Percentiles rank a stretch among this genome's conserved stretches.
phyloP scores from a whole-genome alignment of 2,329 filamentous ascomycete genomes.

The Tolypocladium ophioglossoides region DNA sequence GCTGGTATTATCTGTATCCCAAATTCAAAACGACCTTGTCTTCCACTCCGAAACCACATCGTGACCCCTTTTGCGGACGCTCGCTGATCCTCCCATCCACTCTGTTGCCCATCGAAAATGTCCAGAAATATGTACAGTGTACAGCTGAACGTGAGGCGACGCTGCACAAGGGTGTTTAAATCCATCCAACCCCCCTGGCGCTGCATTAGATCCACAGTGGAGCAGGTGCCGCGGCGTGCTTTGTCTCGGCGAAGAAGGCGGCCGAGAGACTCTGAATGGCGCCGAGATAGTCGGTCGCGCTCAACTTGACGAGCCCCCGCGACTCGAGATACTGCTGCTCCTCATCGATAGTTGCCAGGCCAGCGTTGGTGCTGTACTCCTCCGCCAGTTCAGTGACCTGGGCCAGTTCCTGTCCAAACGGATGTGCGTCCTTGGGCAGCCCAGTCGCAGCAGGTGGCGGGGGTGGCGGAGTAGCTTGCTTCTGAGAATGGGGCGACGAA shows the following conservation, averaged over 20 bases:
- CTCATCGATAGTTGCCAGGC: slow-evolving; percentile 54
- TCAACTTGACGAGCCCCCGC: slow-evolving; percentile 62
- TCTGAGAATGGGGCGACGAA: slow-evolving; percentile 18
- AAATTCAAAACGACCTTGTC: not conserved
- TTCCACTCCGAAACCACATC: not conserved
- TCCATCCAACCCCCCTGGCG: not conserved
- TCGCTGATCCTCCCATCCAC: not conserved
- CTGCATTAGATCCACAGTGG: slow-evolving; percentile 38
- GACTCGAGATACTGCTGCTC: slow-evolving; percentile 53
- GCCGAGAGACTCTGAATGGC: slow-evolving; percentile 65
- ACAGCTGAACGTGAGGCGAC: slow-evolving; percentile 15
- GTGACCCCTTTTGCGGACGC: not conserved
- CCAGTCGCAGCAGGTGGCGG: slow-evolving; percentile 24
- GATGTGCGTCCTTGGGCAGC: slow-evolving; percentile 40
- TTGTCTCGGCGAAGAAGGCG: slow-evolving; percentile 42
- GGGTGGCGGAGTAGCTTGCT: slow-evolving; percentile 15
- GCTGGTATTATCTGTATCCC: slow-evolving; percentile 5
- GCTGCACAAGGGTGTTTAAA: not conserved
- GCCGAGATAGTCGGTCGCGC: slow-evolving; percentile 70
- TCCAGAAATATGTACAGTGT: slow-evolving; percentile 23
- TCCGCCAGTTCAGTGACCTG: slow-evolving; percentile 90
- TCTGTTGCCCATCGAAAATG: not conserved
- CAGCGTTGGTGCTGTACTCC: slow-evolving; percentile 61
- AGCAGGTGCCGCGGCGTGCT: slow-evolving; percentile 19
- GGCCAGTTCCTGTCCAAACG: slow-evolving; percentile 82